Evolutionary conservation across 192 early-diverging fungal genomes (phyloP).

Genomic region (Coemansia asiatica): DNA sequence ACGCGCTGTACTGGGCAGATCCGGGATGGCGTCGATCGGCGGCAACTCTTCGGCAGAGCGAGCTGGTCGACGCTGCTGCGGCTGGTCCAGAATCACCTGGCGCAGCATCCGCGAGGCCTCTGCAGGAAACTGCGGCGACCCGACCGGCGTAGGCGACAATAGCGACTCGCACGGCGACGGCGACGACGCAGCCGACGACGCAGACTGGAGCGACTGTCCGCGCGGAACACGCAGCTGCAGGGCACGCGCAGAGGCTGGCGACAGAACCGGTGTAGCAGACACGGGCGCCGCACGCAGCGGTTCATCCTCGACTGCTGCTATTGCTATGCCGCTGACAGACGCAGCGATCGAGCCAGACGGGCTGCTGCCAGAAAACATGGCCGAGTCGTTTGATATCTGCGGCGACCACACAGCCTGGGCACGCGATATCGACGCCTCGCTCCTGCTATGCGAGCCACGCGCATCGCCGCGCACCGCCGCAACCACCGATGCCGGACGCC

Average conservation of each 20-base stretch:
- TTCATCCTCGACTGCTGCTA: neutral
- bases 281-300: neutral
- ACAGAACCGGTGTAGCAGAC: constrained; percentile 7
- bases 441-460: constrained; percentile 24
- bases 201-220: constrained; percentile 26
- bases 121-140: constrained; percentile 40
- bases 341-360: neutral
- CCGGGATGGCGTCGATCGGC: constrained; percentile 12
- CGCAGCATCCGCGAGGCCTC: constrained; percentile 51
- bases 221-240: constrained; percentile 28
- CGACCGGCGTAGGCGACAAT: constrained; percentile 24
- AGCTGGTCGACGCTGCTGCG: neutral
- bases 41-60: neutral
- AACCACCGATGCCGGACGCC: constrained; percentile 15
- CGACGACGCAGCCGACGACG: constrained; percentile 33
- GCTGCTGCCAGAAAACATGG: constrained; percentile 23
- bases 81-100: constrained; percentile 34
- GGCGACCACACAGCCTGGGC: constrained; percentile 54
- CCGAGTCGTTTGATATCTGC: constrained; percentile 27
- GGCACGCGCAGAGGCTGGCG: constrained; percentile 5
- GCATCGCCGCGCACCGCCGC: constrained; percentile 14
- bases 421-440: constrained; percentile 38
- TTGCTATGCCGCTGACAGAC: neutral
- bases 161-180: constrained; percentile 28
- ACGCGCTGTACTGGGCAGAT: constrained; percentile 25